Percentiles rank a stretch among this genome's conserved stretches.
Conservation (phyloP, 805 yeast species). For the Yarrowia hollandica region DNA sequence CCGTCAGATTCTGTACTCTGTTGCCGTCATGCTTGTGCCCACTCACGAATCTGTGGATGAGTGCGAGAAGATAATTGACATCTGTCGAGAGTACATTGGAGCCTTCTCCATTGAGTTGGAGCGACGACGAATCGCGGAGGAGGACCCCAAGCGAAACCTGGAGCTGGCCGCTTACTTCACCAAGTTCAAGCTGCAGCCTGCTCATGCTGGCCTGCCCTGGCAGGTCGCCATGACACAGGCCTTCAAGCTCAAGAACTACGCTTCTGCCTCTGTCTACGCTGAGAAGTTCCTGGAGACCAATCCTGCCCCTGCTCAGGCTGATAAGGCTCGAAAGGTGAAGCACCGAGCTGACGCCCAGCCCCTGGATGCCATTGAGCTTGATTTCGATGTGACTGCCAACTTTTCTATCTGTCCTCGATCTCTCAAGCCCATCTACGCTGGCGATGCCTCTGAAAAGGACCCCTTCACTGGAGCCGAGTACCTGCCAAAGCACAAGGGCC, state of each 20-base stretch:
- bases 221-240: slow-evolving; percentile 95
- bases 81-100: slow-evolving; percentile 86
- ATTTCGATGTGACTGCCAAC: slow-evolving; percentile 88
- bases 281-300: slow-evolving; percentile 61
- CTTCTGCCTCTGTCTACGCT: slow-evolving; percentile 88
- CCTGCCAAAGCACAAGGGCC: slow-evolving; percentile 73
- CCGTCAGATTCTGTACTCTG: slow-evolving; percentile 74
- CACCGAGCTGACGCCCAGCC: slow-evolving; percentile 76
- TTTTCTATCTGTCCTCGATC: slow-evolving; percentile 88
- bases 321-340: slow-evolving; percentile 82
- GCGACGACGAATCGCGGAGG: slow-evolving; percentile 76
- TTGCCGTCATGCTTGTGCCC: slow-evolving; percentile 68
- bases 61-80: slow-evolving; percentile 65
- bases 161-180: slow-evolving; percentile 97
- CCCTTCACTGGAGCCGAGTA: slow-evolving; percentile 90
- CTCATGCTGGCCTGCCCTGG: slow-evolving; percentile 82
- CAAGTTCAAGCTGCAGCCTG: slow-evolving; percentile 72
- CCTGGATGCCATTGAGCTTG: slow-evolving; percentile 83
- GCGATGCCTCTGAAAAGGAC: slow-evolving; percentile 66
- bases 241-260: slow-evolving; percentile 82
- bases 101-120: slow-evolving; percentile 89
- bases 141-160: slow-evolving; percentile 74
- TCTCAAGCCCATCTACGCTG: slow-evolving; percentile 83
- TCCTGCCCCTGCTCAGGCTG: slow-evolving; percentile 55
- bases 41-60: slow-evolving; percentile 73